Base-by-base conservation (phyloP, 495 filamentous ascomycete genomes). In the Diplogelasinospora grovesii region DNA sequence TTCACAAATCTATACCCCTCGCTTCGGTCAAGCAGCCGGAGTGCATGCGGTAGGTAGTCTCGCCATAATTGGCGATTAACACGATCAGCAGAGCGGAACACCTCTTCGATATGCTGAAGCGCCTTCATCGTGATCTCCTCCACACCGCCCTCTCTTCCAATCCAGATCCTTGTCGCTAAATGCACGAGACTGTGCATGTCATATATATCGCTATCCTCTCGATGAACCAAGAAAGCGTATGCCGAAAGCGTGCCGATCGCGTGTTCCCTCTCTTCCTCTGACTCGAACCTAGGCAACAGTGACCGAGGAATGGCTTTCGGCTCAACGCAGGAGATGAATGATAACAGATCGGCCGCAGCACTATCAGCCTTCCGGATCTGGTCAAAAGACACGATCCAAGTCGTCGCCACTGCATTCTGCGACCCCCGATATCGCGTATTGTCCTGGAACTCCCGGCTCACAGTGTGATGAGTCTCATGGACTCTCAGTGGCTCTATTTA, bases 341-440 rank as follows among this genome's bases (percentile, higher is more conserved):
- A 54, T 1, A 77, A 49, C 32, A 59, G 59, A 0, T 69, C 53
- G 1, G 58, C 50, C 0, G 72, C 68, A 0, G 63, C 8, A 0
- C 21, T 40, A 27, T 65, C 38, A 2, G 31, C 35, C 5, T 55
- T 29, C 11, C 34, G 56, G 10, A 77, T 69, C 39, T 75, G 65
- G 0, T 59, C 39, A 35, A 78, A 73, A 0, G 72, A 73, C 0
- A 73, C 66, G 3, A 49, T 54, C 75, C 71, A 80, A 0, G 75
- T 81, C 0, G 59, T 63, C 2, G 70, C 73, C 1, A 80, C 61
- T 4, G 77, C 61, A 41, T 78, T 79, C 13, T 66, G 53, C n/a
- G 48, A 59, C 5, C 56, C 60, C 4, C 22, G 25, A 39, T 76
- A 74, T 33, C 70, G 51, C 7, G 59, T 48, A 5, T 63, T 46